phyloP scores from a whole-genome alignment of 2,329 filamentous ascomycete genomes.

The Venturia carpophila region DNA sequence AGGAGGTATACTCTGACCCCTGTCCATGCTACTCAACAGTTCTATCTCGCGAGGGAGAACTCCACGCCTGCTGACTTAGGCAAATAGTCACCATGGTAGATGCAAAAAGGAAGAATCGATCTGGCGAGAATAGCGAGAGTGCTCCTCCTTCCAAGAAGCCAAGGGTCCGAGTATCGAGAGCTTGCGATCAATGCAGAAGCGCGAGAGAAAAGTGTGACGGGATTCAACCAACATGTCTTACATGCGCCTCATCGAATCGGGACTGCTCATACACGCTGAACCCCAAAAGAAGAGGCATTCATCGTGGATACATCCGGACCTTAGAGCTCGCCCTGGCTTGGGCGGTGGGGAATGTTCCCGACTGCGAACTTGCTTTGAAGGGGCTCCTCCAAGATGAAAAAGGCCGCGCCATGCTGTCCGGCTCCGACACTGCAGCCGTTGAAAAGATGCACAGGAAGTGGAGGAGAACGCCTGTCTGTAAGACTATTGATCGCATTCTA shows the following conservation, averaged over 20 bases:
- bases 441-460: conserved; percentile 54
- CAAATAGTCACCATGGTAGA: conserved; percentile 4
- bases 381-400: conserved; percentile 44
- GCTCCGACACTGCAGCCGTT: conserved; percentile 45
- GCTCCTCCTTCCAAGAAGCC: conserved; percentile 8
- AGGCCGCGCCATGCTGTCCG: conserved; percentile 42
- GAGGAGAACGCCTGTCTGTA: conserved; percentile 55
- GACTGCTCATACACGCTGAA: conserved; percentile 64
- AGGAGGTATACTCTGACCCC: not conserved
- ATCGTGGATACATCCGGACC: conserved; percentile 70
- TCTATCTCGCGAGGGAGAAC: not conserved
- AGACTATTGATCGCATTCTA: conserved; percentile 55
- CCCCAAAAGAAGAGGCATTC: conserved; percentile 68
- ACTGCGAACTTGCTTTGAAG: conserved; percentile 51
- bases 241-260: conserved; percentile 56
- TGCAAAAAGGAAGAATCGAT: conserved; percentile 7
- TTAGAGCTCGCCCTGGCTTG: conserved; percentile 62
- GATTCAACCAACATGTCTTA: conserved; percentile 56
- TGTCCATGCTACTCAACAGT: not conserved
- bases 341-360: conserved; percentile 55
- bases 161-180: conserved; percentile 20
- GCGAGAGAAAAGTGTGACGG: conserved; percentile 69
- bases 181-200: conserved; percentile 54
- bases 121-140: conserved; percentile 3
- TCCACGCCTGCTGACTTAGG: not conserved